phyloP scores from a whole-genome alignment of 2,329 filamentous ascomycete species.

The Botryotinia globosa region DNA sequence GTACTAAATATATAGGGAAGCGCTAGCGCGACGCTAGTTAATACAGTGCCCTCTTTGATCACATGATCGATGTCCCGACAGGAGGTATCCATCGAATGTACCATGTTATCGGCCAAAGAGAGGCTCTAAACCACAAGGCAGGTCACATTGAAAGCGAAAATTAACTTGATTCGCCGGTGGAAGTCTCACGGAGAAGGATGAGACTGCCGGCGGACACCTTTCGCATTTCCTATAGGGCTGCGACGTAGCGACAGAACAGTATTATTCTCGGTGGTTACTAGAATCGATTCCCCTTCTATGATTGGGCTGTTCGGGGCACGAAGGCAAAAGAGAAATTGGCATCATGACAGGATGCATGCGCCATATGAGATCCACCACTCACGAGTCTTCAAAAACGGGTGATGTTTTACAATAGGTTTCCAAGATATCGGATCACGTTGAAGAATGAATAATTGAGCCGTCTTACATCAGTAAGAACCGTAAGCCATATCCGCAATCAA shows the following conservation, averaged over 20 bases:
- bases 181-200: not conserved
- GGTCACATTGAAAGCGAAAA: not conserved
- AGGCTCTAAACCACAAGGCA: not conserved
- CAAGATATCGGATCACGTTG: not conserved
- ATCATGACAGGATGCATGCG: not conserved
- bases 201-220: not conserved
- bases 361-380: not conserved
- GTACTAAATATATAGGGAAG: too few relatives aligned
- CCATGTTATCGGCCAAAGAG: not conserved
- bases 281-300: not conserved
- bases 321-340: not conserved
- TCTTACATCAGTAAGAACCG: not conserved
- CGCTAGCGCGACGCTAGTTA: too few relatives aligned
- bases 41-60: too few relatives aligned
- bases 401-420: not conserved
- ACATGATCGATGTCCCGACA: too few relatives aligned
- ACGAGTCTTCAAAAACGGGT: not conserved
- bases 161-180: not conserved
- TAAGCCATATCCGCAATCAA: not conserved
- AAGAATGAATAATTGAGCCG: not conserved
- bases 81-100: not conserved
- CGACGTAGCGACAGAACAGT: not conserved
- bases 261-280: not conserved
- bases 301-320: not conserved
- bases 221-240: not conserved